Conservation (phyloP, 306 rosid species). For the Pueraria montana region DNA sequence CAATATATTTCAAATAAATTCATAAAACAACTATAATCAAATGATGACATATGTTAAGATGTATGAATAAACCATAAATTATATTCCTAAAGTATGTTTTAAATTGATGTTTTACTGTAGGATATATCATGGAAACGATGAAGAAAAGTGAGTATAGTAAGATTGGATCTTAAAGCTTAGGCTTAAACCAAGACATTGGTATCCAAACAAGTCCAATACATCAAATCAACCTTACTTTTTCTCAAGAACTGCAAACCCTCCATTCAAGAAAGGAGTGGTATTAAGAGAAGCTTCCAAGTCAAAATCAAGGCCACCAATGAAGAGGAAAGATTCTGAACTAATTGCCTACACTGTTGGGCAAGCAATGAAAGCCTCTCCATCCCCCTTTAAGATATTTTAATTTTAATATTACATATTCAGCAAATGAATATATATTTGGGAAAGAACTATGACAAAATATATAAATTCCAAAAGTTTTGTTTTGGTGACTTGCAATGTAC, state of each 20-base stretch:
- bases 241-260: not conserved
- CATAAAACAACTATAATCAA: too few species aligned
- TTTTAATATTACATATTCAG: not conserved
- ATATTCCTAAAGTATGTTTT: too few species aligned
- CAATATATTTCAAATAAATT: too few species aligned
- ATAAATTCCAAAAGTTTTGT: not conserved
- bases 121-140: not conserved
- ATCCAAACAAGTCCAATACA: not conserved
- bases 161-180: not conserved
- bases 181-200: not conserved
- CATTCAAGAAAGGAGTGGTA: not conserved
- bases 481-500: not conserved
- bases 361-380: conserved; percentile 10
- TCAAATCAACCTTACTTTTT: conserved; percentile 6
- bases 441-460: not conserved
- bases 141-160: not conserved
- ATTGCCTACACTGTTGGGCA: conserved; percentile 37
- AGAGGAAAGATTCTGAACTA: conserved; percentile 11
- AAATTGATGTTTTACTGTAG: too few species aligned
- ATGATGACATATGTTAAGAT: too few species aligned
- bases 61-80: too few species aligned
- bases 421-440: not conserved
- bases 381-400: not conserved
- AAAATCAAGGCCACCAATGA: conserved; percentile 33
- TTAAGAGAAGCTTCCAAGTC: conserved; percentile 29